These are phyloP conservation scores for Trichophyton simii DNA, from an alignment of 2,329 filamentous ascomycete genomes.

Conservation along the genomic window DNA sequence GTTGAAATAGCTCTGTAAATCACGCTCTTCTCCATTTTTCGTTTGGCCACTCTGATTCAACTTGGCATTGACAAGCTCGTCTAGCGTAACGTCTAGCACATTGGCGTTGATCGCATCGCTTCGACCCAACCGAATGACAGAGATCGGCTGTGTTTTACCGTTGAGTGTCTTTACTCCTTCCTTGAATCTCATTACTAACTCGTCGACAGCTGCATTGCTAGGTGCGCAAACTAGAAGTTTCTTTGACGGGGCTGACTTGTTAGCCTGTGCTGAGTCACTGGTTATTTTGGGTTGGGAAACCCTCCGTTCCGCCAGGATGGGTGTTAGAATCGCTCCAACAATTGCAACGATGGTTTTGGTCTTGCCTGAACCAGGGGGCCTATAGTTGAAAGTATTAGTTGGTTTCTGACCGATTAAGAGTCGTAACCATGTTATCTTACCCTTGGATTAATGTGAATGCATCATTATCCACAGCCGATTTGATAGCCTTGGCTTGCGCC, in stretches of 20 bases:
- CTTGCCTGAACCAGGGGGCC: constrained; percentile 91
- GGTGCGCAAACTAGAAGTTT: constrained; percentile 95
- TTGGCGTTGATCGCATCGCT: constrained; percentile 84
- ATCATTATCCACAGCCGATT: constrained; percentile 88
- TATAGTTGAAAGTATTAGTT: constrained; percentile 28
- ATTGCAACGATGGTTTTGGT: constrained; percentile 97
- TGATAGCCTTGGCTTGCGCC: constrained; percentile 81
- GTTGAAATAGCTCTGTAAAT: constrained; percentile 56
- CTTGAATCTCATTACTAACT: constrained; percentile 86
- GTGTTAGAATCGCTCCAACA: constrained; percentile 71
- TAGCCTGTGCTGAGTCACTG: constrained; percentile 21
- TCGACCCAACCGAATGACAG: constrained; percentile 78
- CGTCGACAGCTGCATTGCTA: constrained; percentile 94
- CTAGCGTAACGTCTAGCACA: constrained; percentile 83
- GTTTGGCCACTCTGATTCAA: constrained; percentile 41
- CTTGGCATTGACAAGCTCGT: constrained; percentile 71
- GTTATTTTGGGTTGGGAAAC: constrained; percentile 34
- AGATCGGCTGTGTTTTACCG: constrained; percentile 62
- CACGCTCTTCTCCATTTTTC: constrained; percentile 33
- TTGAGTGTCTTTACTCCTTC: constrained; percentile 65
- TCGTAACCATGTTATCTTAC: constrained; percentile 29
- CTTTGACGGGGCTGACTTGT: constrained; percentile 43
- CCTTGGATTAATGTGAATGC: constrained; percentile 94
- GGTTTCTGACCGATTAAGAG: background rate
- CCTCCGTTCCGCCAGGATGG: constrained; percentile 39